These are phyloP conservation scores for Daedalea quercina DNA, from an alignment of 768 basidiomycete genomes.

Conservation along the genomic window DNA sequence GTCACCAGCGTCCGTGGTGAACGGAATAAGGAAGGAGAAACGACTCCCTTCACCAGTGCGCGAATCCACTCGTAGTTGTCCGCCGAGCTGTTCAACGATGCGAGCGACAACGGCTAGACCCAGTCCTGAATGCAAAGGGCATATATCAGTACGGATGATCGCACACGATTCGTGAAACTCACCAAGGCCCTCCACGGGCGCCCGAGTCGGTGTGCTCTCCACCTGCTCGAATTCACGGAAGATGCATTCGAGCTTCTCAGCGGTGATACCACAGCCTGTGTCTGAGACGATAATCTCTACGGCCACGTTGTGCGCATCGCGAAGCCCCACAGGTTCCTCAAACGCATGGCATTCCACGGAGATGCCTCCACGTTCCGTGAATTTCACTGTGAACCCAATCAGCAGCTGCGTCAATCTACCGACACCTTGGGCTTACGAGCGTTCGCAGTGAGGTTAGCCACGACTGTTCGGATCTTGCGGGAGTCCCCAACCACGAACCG, in stretches of 20 bases:
- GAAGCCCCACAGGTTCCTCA: conserved; percentile 45
- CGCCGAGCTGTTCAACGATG: conserved; percentile 73
- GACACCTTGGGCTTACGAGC: conserved; percentile 38
- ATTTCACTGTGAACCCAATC: conserved; percentile 50
- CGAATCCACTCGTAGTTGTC: conserved; percentile 75
- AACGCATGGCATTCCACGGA: conserved; percentile 48
- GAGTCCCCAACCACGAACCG: conserved; percentile 63
- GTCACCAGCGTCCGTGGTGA: conserved; percentile 34
- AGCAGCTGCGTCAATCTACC: background rate
- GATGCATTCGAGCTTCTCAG: conserved; percentile 62
- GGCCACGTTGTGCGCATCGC: conserved; percentile 37
- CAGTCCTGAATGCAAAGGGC: conserved; percentile 35
- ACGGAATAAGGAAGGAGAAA: conserved; percentile 68
- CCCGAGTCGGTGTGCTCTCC: conserved; percentile 41
- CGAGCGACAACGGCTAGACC: conserved; percentile 78
- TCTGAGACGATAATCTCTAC: conserved; percentile 70
- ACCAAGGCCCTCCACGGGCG: conserved; percentile 42
- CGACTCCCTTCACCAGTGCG: conserved; percentile 57
- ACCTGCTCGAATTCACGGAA: conserved; percentile 80
- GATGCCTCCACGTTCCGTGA: conserved; percentile 56
- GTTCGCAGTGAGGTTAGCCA: conserved; percentile 75
- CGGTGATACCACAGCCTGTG: conserved; percentile 65
- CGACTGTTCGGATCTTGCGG: conserved; percentile 67
- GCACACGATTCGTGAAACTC: conserved; percentile 6
- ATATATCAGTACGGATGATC: background rate